These are phyloP conservation scores for Stagonosporopsis cucurbitacearum DNA, from an alignment of 2,329 filamentous ascomycete genomes.

Conservation along the genomic window DNA sequence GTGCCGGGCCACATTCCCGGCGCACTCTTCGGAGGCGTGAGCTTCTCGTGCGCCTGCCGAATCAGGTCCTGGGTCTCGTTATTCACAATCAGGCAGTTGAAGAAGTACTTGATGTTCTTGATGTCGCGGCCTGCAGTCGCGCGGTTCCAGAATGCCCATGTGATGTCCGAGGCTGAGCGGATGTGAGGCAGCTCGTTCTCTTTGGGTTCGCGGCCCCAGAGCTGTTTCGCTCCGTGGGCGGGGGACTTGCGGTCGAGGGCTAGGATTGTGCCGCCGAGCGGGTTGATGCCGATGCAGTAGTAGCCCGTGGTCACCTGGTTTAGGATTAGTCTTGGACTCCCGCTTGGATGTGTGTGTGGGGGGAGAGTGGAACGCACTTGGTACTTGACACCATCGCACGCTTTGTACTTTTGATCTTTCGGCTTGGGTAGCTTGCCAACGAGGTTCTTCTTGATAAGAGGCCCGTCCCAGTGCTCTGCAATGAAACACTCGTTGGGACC, in stretches of 20 bases:
- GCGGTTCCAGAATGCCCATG: slow-evolving; percentile 32
- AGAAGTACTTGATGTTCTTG: slow-evolving; percentile 27
- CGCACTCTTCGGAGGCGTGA: slow-evolving; percentile 10
- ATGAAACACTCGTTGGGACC: slow-evolving; percentile 25
- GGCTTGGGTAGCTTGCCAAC: neutral
- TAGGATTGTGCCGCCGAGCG: slow-evolving; percentile 15
- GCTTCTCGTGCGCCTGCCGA: slow-evolving; percentile 11
- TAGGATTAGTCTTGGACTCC: neutral
- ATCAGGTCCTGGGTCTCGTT: slow-evolving; percentile 22
- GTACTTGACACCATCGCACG: slow-evolving; percentile 10
- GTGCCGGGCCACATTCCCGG: slow-evolving; percentile 23
- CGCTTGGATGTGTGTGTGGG: neutral
- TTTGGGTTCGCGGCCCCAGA: slow-evolving; percentile 16
- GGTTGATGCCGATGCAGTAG: slow-evolving; percentile 22
- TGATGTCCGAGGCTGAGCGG: slow-evolving; percentile 24
- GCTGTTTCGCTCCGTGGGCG: slow-evolving; percentile 11
- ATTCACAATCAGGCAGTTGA: slow-evolving; percentile 22
- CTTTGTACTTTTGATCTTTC: slow-evolving; percentile 24
- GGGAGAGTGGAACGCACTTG: neutral
- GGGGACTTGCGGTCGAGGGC: slow-evolving; percentile 13
- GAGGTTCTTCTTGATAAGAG: slow-evolving; percentile 9
- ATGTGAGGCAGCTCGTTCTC: slow-evolving; percentile 26
- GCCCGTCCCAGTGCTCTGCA: slow-evolving; percentile 21
- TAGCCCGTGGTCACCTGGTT: slow-evolving; percentile 13
- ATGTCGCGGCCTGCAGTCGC: slow-evolving; percentile 1